These are phyloP conservation scores for Leucosporidium scottii DNA, from an alignment of 768 basidiomycete species.

Conservation along the genomic window DNA sequence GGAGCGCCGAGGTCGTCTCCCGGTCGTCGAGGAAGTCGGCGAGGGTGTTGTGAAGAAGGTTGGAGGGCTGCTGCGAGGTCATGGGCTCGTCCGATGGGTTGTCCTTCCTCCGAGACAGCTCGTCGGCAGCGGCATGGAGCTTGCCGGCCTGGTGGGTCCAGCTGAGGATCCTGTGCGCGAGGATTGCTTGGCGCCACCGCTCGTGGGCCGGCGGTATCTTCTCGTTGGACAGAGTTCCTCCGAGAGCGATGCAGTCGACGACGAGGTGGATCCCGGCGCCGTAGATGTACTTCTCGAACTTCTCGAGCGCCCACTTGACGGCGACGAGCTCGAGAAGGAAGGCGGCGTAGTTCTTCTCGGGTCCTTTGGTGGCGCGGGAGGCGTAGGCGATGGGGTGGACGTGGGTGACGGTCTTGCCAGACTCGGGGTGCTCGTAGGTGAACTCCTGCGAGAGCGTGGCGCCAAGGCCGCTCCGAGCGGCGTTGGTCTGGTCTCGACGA, in stretches of 20 bases:
- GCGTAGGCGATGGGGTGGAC: neutral
- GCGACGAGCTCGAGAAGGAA: slow-evolving; percentile 2
- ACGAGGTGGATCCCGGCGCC: neutral
- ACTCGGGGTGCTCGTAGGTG: neutral
- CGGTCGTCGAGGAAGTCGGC: no score
- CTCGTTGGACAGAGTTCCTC: neutral
- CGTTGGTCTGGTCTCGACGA: neutral
- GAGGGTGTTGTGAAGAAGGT: no score
- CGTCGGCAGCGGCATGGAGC: no score
- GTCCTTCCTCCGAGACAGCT: no score
- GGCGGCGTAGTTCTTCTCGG: neutral
- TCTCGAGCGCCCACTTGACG: neutral
- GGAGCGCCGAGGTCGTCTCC: no score
- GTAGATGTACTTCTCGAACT: neutral
- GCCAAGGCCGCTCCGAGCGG: neutral
- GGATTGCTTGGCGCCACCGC: no score
- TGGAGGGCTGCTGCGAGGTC: no score
- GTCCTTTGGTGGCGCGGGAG: neutral
- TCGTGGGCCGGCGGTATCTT: neutral
- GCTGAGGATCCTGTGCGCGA: no score
- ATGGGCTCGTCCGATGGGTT: no score
- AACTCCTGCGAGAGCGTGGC: neutral
- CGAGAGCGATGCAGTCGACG: neutral
- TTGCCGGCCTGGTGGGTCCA: no score
- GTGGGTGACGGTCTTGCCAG: neutral